A percentile compares a stretch with the other conserved stretches of the same genome.
Evolutionary conservation across 208 protist species (phyloP).

Genomic region (Crithidia fasciculata): DNA sequence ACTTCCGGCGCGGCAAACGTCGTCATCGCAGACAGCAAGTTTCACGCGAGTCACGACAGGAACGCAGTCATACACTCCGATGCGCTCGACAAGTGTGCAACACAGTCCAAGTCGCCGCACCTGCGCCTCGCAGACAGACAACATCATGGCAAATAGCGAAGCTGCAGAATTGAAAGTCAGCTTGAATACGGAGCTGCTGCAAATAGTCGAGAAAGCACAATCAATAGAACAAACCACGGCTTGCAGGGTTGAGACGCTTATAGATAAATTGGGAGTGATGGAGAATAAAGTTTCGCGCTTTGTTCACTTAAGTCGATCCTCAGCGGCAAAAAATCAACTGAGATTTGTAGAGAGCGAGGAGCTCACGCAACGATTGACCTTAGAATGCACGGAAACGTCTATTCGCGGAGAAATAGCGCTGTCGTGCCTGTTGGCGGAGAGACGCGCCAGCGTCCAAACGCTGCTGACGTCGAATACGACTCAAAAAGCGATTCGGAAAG

Average conservation of each 20-base stretch:
- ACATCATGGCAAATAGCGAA: not conserved
- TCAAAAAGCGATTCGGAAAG: too few relatives aligned
- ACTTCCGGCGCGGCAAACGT: not conserved
- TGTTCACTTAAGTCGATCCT: not conserved
- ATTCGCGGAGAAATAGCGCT: not conserved
- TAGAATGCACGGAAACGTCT: not conserved
- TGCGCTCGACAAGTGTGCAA: constrained; percentile 12
- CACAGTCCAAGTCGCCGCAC: constrained; percentile 8
- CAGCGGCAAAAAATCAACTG: not conserved
- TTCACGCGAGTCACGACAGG: not conserved
- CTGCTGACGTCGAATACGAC: too few relatives aligned
- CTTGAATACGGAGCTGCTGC: not conserved
- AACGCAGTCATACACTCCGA: constrained; percentile 6
- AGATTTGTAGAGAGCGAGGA: constrained; percentile 9
- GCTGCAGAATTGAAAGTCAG: not conserved
- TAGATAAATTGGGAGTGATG: not conserved
- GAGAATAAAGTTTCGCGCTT: not conserved
- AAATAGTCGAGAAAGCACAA: not conserved
- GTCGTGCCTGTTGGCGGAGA: too few relatives aligned
- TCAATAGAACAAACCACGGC: not conserved
- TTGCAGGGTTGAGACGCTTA: not conserved
- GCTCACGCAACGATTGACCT: not conserved
- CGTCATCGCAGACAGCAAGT: constrained; percentile 3
- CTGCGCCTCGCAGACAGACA: constrained; percentile 4
- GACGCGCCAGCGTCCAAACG: too few relatives aligned